Evolutionary conservation across 2,329 filamentous ascomycete species (phyloP).

Genomic region (Neospermospora avenae): DNA sequence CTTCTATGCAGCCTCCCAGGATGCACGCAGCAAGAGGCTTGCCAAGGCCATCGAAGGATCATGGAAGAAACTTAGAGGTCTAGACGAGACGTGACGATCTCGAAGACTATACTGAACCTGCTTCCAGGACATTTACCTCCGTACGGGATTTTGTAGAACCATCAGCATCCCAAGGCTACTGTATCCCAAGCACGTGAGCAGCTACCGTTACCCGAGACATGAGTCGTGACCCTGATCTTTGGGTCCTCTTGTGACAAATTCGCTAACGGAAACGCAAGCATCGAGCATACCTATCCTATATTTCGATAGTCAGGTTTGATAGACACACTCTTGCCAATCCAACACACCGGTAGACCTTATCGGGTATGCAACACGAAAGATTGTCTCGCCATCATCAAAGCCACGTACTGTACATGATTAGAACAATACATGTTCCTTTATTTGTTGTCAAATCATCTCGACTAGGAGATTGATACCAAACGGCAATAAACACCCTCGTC

Average conservation of each 20-base stretch:
- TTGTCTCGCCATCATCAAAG: conserved; percentile 1
- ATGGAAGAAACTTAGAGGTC: not conserved
- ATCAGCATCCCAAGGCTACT: too few species aligned
- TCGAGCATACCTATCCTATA: not conserved
- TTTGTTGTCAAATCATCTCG: not conserved
- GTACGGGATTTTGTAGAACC: too few species aligned
- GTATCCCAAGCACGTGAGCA: not conserved
- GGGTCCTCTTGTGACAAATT: not conserved
- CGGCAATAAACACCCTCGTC: not conserved
- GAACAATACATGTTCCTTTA: not conserved
- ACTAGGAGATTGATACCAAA: not conserved
- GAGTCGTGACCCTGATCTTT: not conserved
- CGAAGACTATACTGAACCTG: not conserved
- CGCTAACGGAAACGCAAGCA: not conserved
- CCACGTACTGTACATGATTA: not conserved
- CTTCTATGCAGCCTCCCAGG: not conserved
- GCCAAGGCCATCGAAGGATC: not conserved
- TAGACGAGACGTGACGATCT: not conserved
- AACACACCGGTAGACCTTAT: not conserved
- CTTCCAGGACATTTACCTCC: too few species aligned
- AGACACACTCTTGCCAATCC: not conserved
- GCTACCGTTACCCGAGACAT: not conserved
- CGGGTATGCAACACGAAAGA: not conserved
- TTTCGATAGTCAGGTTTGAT: not conserved
- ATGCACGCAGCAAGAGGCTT: not conserved